Evolutionary conservation across 495 filamentous ascomycete species (phyloP).

Genomic region (Hypoxylon subgilvum): DNA sequence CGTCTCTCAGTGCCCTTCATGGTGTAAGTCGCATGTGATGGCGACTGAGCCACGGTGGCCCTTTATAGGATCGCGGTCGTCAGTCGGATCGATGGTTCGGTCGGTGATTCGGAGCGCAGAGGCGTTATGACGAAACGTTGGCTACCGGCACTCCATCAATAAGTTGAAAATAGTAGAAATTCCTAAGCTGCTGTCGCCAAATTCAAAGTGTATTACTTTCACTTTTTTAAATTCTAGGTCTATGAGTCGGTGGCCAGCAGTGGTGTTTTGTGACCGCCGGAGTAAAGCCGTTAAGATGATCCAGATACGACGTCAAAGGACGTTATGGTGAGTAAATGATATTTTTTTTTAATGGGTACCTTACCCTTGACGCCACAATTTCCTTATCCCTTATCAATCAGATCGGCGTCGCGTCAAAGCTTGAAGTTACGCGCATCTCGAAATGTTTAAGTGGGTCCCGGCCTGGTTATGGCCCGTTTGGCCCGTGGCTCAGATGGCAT

Average conservation of each 20-base stretch:
- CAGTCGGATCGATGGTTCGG: constrained; percentile 4
- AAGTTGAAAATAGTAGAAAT: neutral
- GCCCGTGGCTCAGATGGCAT: constrained; percentile 21
- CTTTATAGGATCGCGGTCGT: neutral
- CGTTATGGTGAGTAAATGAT: neutral
- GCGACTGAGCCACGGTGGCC: constrained; percentile 29
- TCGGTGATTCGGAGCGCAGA: neutral
- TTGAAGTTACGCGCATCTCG: constrained; percentile 8
- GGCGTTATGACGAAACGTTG: neutral
- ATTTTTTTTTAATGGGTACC: constrained; percentile 35
- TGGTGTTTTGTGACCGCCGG: too few relatives aligned
- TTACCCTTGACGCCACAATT: constrained; percentile 23
- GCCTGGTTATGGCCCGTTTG: neutral
- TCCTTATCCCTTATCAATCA: neutral
- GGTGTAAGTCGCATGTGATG: constrained; percentile 29
- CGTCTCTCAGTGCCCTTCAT: constrained; percentile 27
- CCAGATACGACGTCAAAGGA: constrained; percentile 16
- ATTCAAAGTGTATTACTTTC: too few relatives aligned
- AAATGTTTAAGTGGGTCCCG: constrained; percentile 33
- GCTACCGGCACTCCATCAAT: constrained; percentile 29
- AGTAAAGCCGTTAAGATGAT: too few relatives aligned
- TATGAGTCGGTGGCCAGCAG: too few relatives aligned
- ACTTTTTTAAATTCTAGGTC: too few relatives aligned
- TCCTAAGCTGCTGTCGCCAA: neutral
- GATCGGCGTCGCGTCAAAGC: constrained; percentile 21